Conservation (phyloP, 106 monocot species). For the Apostasia shenzhenica region DNA sequence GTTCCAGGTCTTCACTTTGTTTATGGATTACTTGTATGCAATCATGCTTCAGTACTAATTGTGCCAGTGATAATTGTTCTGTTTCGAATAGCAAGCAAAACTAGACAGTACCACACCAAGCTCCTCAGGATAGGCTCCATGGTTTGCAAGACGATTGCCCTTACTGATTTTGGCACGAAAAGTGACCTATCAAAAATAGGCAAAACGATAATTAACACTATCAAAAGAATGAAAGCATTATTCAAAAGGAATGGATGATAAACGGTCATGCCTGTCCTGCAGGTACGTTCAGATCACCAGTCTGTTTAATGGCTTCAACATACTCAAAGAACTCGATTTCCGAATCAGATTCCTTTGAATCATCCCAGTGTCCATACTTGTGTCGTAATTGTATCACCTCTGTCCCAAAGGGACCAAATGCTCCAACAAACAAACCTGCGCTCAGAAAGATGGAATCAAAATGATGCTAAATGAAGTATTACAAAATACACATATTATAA, state of each 20-base stretch:
- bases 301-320: slow-evolving; percentile 89
- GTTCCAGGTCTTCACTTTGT: too few species aligned
- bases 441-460: not conserved
- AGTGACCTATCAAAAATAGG: slow-evolving; percentile 59
- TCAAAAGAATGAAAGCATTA: slow-evolving; percentile 5
- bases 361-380: slow-evolving; percentile 82
- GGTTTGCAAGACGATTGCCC: slow-evolving; percentile 45
- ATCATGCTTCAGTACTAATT: too few species aligned
- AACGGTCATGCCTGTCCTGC: slow-evolving; percentile 90
- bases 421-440: slow-evolving; percentile 85
- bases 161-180: slow-evolving; percentile 96
- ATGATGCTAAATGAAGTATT: too few species aligned
- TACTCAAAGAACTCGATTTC: slow-evolving; percentile 90
- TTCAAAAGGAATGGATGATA: too few species aligned
- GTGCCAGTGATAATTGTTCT: too few species aligned
- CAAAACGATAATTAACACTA: too few species aligned
- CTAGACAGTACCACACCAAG: slow-evolving; percentile 93
- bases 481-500: too few species aligned
- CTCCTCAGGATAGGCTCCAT: slow-evolving; percentile 80
- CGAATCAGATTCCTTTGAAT: slow-evolving; percentile 29
- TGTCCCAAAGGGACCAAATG: slow-evolving; percentile 85
- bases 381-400: slow-evolving; percentile 76
- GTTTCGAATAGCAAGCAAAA: too few species aligned
- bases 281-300: slow-evolving; percentile 90
- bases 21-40: too few species aligned